Evolutionary conservation across 2,329 filamentous ascomycete species (phyloP).

Genomic region (Emergomyces pasteurianus): DNA sequence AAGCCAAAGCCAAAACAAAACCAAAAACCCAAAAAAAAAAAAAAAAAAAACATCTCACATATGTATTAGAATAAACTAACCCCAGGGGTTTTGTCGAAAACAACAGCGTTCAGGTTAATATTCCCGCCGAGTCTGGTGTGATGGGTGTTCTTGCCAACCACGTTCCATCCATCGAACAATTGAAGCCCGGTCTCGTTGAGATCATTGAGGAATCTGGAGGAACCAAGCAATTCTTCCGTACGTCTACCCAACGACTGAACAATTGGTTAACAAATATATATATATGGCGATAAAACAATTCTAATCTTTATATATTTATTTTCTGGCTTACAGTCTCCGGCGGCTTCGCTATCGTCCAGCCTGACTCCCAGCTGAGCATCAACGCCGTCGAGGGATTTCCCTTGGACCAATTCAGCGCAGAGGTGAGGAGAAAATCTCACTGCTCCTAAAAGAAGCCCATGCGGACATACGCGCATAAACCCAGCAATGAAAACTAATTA

Average conservation of each 20-base stretch:
- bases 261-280: background rate
- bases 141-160: constrained; percentile 99
- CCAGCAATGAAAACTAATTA: background rate
- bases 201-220: constrained; percentile 80
- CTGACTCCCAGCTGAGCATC: constrained; percentile 89
- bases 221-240: constrained; percentile 98
- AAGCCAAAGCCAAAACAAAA: background rate
- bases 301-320: background rate
- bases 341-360: constrained; percentile 94
- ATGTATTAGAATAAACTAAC: constrained; percentile 11
- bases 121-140: constrained; percentile 93
- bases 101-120: constrained; percentile 82
- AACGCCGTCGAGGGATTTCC: constrained; percentile 94
- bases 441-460: background rate
- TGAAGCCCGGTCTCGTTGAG: constrained; percentile 93
- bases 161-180: constrained; percentile 96
- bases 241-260: constrained; percentile 30
- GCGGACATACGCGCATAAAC: background rate
- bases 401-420: constrained; percentile 89
- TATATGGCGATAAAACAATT: constrained; percentile 1
- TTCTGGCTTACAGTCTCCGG: constrained; percentile 62
- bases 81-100: constrained; percentile 50
- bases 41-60: background rate
- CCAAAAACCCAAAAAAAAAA: no score
- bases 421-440: constrained; percentile 37